Evolutionary conservation across 352 stramenopile genomes (phyloP), one percentile per base, ranked within the genome.

Genomic region (Globisporangium sylvaticum): DNA sequence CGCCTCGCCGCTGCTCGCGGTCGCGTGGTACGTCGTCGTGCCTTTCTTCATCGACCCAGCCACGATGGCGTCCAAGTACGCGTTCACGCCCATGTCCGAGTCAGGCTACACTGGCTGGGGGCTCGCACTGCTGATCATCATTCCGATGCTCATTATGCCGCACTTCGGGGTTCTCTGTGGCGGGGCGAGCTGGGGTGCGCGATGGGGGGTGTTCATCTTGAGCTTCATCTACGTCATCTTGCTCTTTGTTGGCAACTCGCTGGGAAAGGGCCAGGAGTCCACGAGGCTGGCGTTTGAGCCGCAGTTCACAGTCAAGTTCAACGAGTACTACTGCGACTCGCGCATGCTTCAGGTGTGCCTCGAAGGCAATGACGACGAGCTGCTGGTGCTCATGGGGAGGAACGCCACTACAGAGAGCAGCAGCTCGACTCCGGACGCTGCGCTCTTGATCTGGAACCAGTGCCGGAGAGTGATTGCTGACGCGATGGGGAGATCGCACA

Each of bases 251-350:
- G 34, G 34, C 34, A 42, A 42, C 34, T 42, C 34, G 10, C 2
- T 34, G 62, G 62, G 4, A 48, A 66, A 10, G 42, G 9, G 6
- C 37, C 53, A 68, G 12, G 32, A 25, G 2, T 22, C 54, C 29
- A 56, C 20, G 54, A 39, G 54, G 6, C 12, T n/a, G 4, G n/a
- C 39, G 8, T 32, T 24, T 14, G 55, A 57, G 8, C 39, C 53
- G 3, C 54, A 63, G 31, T 68, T 68, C 24, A 22, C 29, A 15
- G 22, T 12, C 63, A 62, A 53, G 42, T 63, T 68, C 42, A 68
- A 68, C 22, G 8, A 32, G 44, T 58, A 56, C 54, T 68, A 59
- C 32, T 68, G 64, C 31, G 42, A 62, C n/a, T 27, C 24, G 12
- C 63, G 54, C 14, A 63, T 44, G 25, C 22, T 68, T 44, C 8